phyloP scores from a whole-genome alignment of 441 rosid genomes.

The Pelargonium australe region DNA sequence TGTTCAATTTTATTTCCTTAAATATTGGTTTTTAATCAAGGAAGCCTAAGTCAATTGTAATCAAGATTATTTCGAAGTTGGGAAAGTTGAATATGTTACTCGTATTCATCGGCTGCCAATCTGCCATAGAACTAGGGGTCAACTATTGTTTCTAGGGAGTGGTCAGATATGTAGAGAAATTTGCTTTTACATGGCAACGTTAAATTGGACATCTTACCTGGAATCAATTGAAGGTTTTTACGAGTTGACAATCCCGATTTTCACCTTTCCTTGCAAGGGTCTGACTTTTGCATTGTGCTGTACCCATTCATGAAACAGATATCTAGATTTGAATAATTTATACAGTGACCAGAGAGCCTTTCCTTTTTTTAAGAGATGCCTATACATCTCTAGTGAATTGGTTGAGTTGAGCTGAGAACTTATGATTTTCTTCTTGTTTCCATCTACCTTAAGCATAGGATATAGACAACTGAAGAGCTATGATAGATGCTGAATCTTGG shows the following conservation, averaged over 20 bases:
- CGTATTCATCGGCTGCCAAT: not conserved
- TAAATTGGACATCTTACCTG: too few relatives aligned
- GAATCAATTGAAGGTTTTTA: not conserved
- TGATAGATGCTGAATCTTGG: not conserved
- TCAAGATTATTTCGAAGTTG: not conserved
- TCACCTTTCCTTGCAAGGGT: conserved; percentile 1
- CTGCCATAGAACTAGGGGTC: not conserved
- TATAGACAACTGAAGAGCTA: not conserved
- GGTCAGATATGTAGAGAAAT: not conserved
- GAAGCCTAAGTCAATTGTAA: not conserved
- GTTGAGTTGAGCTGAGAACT: conserved; percentile 3
- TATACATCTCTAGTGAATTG: not conserved
- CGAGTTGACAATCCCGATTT: not conserved
- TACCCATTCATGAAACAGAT: not conserved
- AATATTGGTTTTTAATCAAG: not conserved
- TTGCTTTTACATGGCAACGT: not conserved
- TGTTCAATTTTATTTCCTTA: not conserved
- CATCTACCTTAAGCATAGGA: conserved; percentile 1
- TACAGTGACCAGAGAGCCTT: not conserved
- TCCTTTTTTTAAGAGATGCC: not conserved
- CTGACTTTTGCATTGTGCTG: not conserved
- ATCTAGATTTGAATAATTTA: not conserved
- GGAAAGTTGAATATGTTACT: not conserved
- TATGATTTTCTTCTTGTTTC: not conserved
- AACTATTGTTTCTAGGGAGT: not conserved